Evolutionary conservation across 1,284 basidiomycete genomes (phyloP).

Genomic region (Porogramme epimiltina): DNA sequence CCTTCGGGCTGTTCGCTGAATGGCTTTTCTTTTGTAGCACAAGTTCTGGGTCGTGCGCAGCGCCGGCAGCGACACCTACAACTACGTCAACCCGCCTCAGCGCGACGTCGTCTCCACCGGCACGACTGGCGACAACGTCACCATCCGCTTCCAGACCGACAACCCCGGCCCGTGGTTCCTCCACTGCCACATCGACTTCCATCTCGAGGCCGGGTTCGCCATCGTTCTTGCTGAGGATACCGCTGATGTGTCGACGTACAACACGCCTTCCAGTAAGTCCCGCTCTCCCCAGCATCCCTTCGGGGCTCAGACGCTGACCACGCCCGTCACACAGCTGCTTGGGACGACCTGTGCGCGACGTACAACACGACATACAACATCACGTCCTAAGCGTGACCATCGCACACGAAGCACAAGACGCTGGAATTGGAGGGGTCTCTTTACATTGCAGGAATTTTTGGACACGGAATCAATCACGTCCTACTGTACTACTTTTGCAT

Average conservation of each 20-base stretch:
- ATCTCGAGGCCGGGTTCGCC: conserved; percentile 28
- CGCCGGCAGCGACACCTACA: conserved; percentile 26
- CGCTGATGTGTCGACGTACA: conserved; percentile 9
- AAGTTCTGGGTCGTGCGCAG: conserved; percentile 29
- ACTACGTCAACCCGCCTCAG: conserved; percentile 32
- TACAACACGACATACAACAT: background rate
- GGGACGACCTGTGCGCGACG: conserved; percentile 5
- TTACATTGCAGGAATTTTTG: too few relatives aligned
- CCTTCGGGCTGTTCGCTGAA: background rate
- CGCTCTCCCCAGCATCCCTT: background rate
- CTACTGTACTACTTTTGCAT: too few relatives aligned
- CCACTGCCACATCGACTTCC: conserved; percentile 31
- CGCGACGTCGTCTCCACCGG: conserved; percentile 29
- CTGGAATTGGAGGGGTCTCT: too few relatives aligned
- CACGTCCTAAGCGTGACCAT: too few relatives aligned
- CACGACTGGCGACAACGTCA: conserved; percentile 2
- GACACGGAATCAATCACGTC: too few relatives aligned
- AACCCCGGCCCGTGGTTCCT: conserved; percentile 6
- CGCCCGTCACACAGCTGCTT: background rate
- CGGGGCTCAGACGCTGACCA: background rate
- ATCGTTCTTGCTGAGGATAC: conserved; percentile 28
- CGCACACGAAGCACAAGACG: too few relatives aligned
- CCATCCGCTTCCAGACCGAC: conserved; percentile 5
- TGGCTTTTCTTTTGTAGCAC: conserved; percentile 7
- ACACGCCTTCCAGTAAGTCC: background rate